Evolutionary conservation across 352 stramenopile species (phyloP), one percentile per base, ranked within the genome.

Genomic region (Globisporangium heterothallicum): DNA sequence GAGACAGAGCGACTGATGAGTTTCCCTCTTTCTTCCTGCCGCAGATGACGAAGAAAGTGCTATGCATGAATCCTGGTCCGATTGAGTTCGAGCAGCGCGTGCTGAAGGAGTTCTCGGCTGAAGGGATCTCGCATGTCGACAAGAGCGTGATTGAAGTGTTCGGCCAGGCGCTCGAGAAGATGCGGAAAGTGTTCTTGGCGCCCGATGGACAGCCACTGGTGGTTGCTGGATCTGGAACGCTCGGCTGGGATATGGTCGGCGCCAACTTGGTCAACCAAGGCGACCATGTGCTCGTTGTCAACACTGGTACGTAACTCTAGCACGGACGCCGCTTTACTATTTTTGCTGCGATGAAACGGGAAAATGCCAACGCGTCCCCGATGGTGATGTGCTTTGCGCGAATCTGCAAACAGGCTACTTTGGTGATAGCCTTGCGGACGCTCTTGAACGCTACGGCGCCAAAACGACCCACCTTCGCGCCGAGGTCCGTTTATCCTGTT

Each of bases 181-280:
- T 88, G 72, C 79, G 79, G 61, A 84, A 88, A 58, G 74, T 87
- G 0, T 85, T 90, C 38, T 47, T 90, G 51, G 76, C 79, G 14
- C 61, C 72, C 1, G 79, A 90, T 36, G 79, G 79, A 12, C 79
- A 90, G 58, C 79, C 79, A 25, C 63, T 90, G 16, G 46, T 90
- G 6, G 79, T 90, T 22, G 66, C 72, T 2, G 79, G 79, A 36
- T 90, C 77, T 2, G 74, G 74, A 30, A 88, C 77, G 4, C 64
- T 88, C 29, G 79, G 79, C 18, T 90, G 79, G 79, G 79, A 90
- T 57, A 90, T 90, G 79, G 79, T 90, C n/a, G 76, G 70, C 41
- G 74, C 76, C 19, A 90, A 90, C 58, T 63, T 90, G 40, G 21
- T 90, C 12, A 75, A 84, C 57, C 51, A 66, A 35, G 74, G 63